phyloP scores from a whole-genome alignment of 2,329 filamentous ascomycete species.

The Fusarium keratoplasticum region DNA sequence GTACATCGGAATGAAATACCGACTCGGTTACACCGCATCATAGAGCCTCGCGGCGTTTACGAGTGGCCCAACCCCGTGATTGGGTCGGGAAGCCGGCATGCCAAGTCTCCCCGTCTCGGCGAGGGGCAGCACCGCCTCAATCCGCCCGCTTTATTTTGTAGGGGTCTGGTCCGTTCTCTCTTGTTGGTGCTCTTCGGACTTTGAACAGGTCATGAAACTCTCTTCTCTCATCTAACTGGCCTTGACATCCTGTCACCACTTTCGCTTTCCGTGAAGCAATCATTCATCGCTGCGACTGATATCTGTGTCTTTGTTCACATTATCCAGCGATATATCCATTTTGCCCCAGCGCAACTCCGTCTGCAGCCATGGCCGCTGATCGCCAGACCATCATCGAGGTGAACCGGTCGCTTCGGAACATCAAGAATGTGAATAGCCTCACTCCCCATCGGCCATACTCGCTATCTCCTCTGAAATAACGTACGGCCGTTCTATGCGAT shows the following conservation, averaged over 20 bases:
- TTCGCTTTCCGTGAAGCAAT: conserved; percentile 8
- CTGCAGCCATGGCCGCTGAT: conserved; percentile 58
- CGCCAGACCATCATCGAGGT: conserved; percentile 73
- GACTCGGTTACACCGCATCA: conserved; percentile 9
- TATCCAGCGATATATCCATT: not conserved
- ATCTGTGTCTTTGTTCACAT: not conserved
- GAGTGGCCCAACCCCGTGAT: conserved; percentile 28
- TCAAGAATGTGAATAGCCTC: conserved; percentile 75
- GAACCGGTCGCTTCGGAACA: conserved; percentile 87
- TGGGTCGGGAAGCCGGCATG: conserved; percentile 27
- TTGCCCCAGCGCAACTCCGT: conserved; percentile 13
- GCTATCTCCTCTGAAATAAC: not conserved
- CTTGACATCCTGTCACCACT: conserved; percentile 16
- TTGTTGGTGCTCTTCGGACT: not conserved
- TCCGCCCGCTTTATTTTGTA: conserved; percentile 36
- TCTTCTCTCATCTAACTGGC: conserved; percentile 19
- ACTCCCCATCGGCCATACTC: not conserved
- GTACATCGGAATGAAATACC: not conserved
- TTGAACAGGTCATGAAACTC: conserved; percentile 11
- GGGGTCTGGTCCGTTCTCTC: conserved; percentile 4
- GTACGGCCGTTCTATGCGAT: not conserved
- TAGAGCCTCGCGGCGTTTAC: not conserved
- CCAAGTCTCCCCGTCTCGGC: conserved; percentile 1
- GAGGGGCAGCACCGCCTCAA: conserved; percentile 43
- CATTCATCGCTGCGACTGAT: not conserved